Base-by-base conservation (phyloP, 2,329 filamentous ascomycete species). In the Penicillium sclerotigenum region DNA sequence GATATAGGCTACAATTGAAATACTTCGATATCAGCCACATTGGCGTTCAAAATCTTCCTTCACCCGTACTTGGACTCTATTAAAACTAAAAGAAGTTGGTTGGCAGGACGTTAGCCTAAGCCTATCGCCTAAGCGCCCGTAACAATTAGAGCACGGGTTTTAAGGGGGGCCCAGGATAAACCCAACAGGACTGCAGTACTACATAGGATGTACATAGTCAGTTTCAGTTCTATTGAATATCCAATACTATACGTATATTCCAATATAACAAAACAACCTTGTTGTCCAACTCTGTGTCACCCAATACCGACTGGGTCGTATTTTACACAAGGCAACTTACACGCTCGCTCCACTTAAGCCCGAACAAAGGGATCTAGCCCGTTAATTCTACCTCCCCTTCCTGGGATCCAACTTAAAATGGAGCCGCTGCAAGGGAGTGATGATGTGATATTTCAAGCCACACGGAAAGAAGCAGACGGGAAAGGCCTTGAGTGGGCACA, bases 361-460 rank as follows among this genome's bases (percentile, higher is more conserved):
- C 20, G 6, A 20, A 26, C 20, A 16, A 36, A 34, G 8, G 38
- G 33, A 40, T 28, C 33, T 22, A 22, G 24, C 24, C 24, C 18
- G 18, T 33, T 28, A 16, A 22, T 11, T 8, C 24, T 11, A 28
- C 33, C 22, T 36, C 28, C 16, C 16, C 9, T 31, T 34, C 5
- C 8, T 8, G 34, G 20, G 16, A 26, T 5, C 10, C 22, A 41
- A 41, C 47, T 41, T 41, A 31, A 49, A 40, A 16, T 5, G n/a
- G 5, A 49, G n/a, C 28, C 8, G 16, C 37, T 51, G 38, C 31
- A 52, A 45, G 47, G 45, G 52, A 54, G 37, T 33, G 20, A 49
- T 42, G 37, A 43, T 29, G 29, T 50, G 52, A 54, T 50, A 31
- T 50, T 26, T n/a, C 9, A 41, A 31, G 22, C 45, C 20, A 49